Base-by-base conservation (phyloP, 1,284 basidiomycete genomes). In the Leccinum subspadiceum region DNA sequence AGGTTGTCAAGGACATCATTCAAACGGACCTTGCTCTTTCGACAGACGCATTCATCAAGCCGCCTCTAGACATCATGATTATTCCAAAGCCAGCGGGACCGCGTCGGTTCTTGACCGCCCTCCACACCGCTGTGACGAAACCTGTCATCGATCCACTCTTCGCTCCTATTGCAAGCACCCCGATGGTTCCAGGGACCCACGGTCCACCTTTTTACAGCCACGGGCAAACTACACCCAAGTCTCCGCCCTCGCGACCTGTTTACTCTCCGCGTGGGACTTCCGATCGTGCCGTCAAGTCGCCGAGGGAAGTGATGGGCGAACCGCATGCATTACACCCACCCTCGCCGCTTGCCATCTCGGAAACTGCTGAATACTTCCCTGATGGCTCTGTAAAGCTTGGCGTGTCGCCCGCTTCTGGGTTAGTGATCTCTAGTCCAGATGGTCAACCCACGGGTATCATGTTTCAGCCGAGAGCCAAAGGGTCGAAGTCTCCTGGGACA, bases 41-140 rank as follows among this genome's bases (percentile, higher is more conserved):
- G 22, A 54, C 63, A 63, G 77, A 63, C 70, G 74, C 54, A 59
- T 78, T 63, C 66, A 75, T 17, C 72, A 78, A 44, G 62, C 80
- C 66, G 13, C 70, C 71, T 15, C 89, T 94, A 0, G 95, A 98
- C 66, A 85, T 96, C 29, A 91, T 97, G 79, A 93, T 98, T 64
- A 89, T 98, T 29, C 95, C 94, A 4, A 98, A 98, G 75, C 95
- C 95, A 5, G 94, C 92, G 8, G 96, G 96, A 3, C 95, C 95
- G 1, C 85, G 95, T 37, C 85, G 95, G 8, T 88, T 97, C 65
- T 77, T 98, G 62, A 95, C 94, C 5, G 90, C 94, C 9, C 77
- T 98, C 15, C 90, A 95, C 70, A 96, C 92, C 3, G 91, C 93
- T 2, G 80, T 93, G 53, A 89, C 84, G 12, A 92, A 89, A 64